Conservation (phyloP, 768 basidiomycete genomes). For the Dioszegia crocea region DNA sequence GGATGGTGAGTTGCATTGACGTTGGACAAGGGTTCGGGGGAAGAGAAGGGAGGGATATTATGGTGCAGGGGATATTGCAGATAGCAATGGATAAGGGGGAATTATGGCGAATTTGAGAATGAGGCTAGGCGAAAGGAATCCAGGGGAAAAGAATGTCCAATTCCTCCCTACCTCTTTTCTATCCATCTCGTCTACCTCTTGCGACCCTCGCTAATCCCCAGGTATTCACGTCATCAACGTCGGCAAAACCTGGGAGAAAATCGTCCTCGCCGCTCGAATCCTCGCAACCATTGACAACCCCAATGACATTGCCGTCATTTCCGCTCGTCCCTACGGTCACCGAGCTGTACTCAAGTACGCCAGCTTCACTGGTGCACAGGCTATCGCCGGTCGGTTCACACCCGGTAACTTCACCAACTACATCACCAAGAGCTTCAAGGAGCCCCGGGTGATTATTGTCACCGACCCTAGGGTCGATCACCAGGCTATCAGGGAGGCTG, state of each 20-base stretch:
- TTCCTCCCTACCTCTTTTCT: background rate
- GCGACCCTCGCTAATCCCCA: constrained; percentile 46
- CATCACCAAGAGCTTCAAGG: constrained; percentile 99
- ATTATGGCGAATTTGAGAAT: no score
- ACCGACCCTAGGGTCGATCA: constrained; percentile 99
- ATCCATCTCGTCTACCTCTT: background rate
- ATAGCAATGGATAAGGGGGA: no score
- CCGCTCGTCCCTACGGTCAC: constrained; percentile 97
- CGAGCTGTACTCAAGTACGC: constrained; percentile 99
- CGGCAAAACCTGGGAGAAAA: constrained; percentile 99
- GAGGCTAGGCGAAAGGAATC: no score
- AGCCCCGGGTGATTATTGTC: constrained; percentile 95
- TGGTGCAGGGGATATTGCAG: background rate
- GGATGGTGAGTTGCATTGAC: constrained; percentile 74
- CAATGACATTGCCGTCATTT: constrained; percentile 95
- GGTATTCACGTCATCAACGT: constrained; percentile 97
- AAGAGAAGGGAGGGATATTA: background rate
- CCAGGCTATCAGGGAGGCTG: constrained; percentile 99
- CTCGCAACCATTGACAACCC: constrained; percentile 98
- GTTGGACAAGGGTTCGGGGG: background rate
- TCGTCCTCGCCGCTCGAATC: constrained; percentile 94
- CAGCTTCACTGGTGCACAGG: constrained; percentile 94
- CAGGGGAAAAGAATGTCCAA: no score
- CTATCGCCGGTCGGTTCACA: constrained; percentile 98
- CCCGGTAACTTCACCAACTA: constrained; percentile 99